Evolutionary conservation across 371 early-diverging fungal genomes (phyloP).

Genomic region (Mortierella sp.): DNA sequence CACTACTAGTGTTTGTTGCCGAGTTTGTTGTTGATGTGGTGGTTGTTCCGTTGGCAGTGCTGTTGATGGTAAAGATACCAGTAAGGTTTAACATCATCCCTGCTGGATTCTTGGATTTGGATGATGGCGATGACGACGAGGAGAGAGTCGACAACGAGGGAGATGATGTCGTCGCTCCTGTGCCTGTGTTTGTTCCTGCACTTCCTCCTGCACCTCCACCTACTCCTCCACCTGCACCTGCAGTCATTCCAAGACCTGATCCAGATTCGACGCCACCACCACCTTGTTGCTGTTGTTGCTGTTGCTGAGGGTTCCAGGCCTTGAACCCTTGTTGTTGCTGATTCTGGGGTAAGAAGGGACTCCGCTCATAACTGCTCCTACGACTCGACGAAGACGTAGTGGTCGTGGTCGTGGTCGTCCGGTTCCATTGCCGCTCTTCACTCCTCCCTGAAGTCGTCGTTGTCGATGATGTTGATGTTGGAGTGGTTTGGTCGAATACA

Average conservation of each 20-base stretch:
- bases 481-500: not conserved
- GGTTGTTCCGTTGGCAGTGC: constrained; percentile 16
- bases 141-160: not conserved
- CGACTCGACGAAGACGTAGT: not conserved
- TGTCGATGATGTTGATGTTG: not conserved
- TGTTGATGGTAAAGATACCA: constrained; percentile 17
- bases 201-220: not conserved
- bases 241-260: not conserved
- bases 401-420: not conserved
- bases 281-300: not conserved
- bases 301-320: not conserved
- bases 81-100: constrained; percentile 34
- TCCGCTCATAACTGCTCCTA: constrained; percentile 6
- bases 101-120: constrained; percentile 12
- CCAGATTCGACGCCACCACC: not conserved
- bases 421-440: constrained; percentile 12
- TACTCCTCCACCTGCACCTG: not conserved
- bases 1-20: not conserved
- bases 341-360: not conserved
- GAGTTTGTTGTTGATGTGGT: not conserved
- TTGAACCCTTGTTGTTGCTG: not conserved
- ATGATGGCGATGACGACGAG: constrained; percentile 14
- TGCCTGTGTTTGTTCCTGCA: not conserved
- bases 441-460: not conserved
- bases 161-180: not conserved